These are phyloP conservation scores for Teratosphaeria nubilosa DNA, from an alignment of 2,329 filamentous ascomycete species.

Conservation along the genomic window DNA sequence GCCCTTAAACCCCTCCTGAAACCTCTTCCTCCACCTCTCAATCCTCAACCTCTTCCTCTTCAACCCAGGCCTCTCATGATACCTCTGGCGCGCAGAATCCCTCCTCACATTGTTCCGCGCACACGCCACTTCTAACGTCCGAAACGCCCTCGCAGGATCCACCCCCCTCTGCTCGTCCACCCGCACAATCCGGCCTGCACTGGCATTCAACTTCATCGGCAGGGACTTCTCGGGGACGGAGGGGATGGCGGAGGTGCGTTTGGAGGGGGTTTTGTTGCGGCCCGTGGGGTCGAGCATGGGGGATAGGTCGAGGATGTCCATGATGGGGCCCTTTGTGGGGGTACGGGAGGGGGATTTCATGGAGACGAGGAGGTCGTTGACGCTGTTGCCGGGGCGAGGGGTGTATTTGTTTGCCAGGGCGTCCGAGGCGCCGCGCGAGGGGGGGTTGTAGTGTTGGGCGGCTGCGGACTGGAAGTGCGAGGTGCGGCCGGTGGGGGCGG, in stretches of 20 bases:
- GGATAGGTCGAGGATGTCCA: slow-evolving; percentile 2
- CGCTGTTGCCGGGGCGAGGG: slow-evolving; percentile 4
- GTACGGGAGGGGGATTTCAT: slow-evolving; percentile 2
- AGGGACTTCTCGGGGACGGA: slow-evolving; percentile 2
- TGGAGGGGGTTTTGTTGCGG: not conserved
- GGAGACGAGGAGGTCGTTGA: slow-evolving; percentile 3
- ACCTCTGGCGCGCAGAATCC: slow-evolving; percentile 52
- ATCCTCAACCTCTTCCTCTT: slow-evolving; percentile 67
- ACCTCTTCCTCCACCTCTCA: slow-evolving; percentile 58
- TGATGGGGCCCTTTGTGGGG: not conserved
- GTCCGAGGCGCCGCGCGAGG: slow-evolving; percentile 1
- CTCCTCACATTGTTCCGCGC: slow-evolving; percentile 47
- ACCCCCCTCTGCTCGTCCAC: slow-evolving; percentile 25
- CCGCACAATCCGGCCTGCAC: slow-evolving; percentile 31
- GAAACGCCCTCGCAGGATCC: slow-evolving; percentile 41
- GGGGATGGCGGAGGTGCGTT: slow-evolving; percentile 1
- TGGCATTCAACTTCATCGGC: slow-evolving; percentile 28
- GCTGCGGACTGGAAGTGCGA: slow-evolving; percentile 18
- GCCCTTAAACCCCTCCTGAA: slow-evolving; percentile 58
- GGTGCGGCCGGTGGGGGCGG: slow-evolving; percentile 13
- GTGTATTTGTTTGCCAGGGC: not conserved
- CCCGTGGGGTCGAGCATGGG: slow-evolving; percentile 8
- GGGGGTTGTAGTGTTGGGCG: slow-evolving; percentile 14
- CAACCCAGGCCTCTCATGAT: slow-evolving; percentile 64
- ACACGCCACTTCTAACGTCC: slow-evolving; percentile 34